Conservation (phyloP, 2,329 filamentous ascomycete species). For the Pseudocercospora fijiensis region DNA sequence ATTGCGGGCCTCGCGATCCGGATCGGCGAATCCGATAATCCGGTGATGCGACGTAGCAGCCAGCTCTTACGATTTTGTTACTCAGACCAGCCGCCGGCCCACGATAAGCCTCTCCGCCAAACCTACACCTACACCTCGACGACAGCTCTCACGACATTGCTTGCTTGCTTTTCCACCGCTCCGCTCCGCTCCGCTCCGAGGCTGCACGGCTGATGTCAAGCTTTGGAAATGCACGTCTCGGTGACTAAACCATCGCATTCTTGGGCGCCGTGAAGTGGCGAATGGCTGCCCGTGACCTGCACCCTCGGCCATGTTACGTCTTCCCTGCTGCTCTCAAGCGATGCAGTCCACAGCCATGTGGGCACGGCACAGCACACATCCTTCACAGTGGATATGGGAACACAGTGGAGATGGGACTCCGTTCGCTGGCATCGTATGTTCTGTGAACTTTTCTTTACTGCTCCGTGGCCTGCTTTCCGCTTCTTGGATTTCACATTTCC, state of each 20-base stretch:
- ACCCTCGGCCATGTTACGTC: background rate
- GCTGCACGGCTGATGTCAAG: background rate
- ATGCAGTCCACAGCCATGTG: background rate
- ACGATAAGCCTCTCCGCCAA: slow-evolving; percentile 18
- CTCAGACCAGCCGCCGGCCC: slow-evolving; percentile 12
- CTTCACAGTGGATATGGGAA: background rate
- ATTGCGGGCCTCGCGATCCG: no score
- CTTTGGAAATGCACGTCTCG: background rate
- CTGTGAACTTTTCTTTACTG: background rate
- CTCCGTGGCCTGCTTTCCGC: background rate
- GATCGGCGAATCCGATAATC: background rate
- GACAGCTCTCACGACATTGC: slow-evolving; percentile 10
- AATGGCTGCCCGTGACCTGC: background rate
- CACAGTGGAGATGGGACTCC: background rate
- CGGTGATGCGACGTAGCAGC: slow-evolving; percentile 2
- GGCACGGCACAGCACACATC: background rate
- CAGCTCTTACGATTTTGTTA: slow-evolving; percentile 12
- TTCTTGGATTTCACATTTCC: background rate
- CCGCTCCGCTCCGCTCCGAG: background rate
- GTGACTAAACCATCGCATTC: slow-evolving; percentile 5
- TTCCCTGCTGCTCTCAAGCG: background rate
- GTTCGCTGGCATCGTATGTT: background rate
- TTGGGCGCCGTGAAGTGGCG: background rate
- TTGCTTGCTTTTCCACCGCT: background rate
- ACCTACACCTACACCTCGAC: slow-evolving; percentile 8